Percentiles rank a stretch among this genome's conserved stretches.
phyloP scores from a whole-genome alignment of 129 eudicot species.

The Helianthus tuberosus region DNA sequence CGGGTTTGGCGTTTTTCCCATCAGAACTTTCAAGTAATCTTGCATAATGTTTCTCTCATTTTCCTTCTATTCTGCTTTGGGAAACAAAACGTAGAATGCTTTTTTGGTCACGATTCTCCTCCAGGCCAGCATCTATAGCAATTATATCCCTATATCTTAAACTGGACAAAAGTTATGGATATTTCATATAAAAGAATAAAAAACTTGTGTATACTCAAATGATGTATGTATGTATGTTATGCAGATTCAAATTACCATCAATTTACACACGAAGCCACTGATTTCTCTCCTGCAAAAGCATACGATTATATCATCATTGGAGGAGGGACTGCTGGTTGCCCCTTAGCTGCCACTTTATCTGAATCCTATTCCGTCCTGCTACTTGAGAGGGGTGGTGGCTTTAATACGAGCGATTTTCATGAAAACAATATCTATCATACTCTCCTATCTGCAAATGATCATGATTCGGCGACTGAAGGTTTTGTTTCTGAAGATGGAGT shows the following conservation, averaged over 20 bases:
- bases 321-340: constrained; percentile 37
- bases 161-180: too few relatives aligned
- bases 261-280: constrained; percentile 23
- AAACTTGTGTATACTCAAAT: too few relatives aligned
- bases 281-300: constrained; percentile 21
- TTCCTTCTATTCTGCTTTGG: constrained; percentile 3
- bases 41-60: not conserved
- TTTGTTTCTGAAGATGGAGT: constrained; percentile 40
- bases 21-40: too few relatives aligned
- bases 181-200: too few relatives aligned
- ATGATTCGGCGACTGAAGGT: constrained; percentile 26
- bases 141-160: not conserved
- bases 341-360: constrained; percentile 37
- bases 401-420: constrained; percentile 17
- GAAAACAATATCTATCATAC: constrained; percentile 1
- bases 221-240: not conserved
- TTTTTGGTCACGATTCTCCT: constrained; percentile 12
- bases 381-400: constrained; percentile 35
- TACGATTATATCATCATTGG: constrained; percentile 47
- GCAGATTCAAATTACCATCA: constrained; percentile 20
- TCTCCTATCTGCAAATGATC: not conserved
- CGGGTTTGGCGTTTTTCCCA: too few relatives aligned
- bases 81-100: constrained; percentile 17
- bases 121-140: constrained; percentile 5
- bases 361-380: constrained; percentile 37